phyloP scores from a whole-genome alignment of 208 protist genomes.

The Naegleria fowleri region DNA sequence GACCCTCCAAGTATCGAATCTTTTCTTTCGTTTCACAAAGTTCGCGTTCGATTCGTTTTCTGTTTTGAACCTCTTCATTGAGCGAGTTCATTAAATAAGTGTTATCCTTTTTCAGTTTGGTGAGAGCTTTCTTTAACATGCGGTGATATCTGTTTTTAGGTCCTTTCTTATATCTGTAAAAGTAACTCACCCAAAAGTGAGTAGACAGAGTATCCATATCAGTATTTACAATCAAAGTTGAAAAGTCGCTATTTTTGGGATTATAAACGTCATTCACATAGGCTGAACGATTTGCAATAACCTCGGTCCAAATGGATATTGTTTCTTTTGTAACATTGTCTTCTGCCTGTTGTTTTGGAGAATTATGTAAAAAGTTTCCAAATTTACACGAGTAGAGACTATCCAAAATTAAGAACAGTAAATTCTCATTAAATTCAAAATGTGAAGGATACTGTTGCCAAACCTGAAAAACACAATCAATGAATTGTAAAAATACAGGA shows the following conservation, averaged over 20 bases:
- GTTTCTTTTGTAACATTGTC: not conserved
- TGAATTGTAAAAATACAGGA: slow-evolving; percentile 88
- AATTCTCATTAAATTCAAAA: slow-evolving; percentile 85
- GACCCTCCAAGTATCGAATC: not conserved
- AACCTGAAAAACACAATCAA: slow-evolving; percentile 89
- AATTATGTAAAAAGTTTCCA: slow-evolving; percentile 73
- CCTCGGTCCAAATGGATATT: not conserved
- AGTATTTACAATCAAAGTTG: not conserved
- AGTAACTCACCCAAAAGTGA: not conserved
- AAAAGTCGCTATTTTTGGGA: not conserved
- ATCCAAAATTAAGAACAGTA: slow-evolving; percentile 73
- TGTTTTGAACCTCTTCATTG: not conserved
- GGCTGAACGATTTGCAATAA: not conserved
- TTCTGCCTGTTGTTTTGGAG: slow-evolving; percentile 59
- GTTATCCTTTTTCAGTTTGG: not conserved
- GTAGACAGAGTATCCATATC: not conserved
- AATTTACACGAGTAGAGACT: slow-evolving; percentile 71
- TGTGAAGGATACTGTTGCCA: slow-evolving; percentile 72
- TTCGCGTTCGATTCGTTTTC: not conserved
- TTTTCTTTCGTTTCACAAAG: not conserved
- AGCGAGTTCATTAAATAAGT: not conserved
- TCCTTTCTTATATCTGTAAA: not conserved
- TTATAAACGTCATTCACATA: not conserved
- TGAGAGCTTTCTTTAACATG: not conserved
- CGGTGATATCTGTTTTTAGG: not conserved